Evolutionary conservation across 164 flowering plant genomes (phyloP).

Genomic region (Macadamia tetraphylla): DNA sequence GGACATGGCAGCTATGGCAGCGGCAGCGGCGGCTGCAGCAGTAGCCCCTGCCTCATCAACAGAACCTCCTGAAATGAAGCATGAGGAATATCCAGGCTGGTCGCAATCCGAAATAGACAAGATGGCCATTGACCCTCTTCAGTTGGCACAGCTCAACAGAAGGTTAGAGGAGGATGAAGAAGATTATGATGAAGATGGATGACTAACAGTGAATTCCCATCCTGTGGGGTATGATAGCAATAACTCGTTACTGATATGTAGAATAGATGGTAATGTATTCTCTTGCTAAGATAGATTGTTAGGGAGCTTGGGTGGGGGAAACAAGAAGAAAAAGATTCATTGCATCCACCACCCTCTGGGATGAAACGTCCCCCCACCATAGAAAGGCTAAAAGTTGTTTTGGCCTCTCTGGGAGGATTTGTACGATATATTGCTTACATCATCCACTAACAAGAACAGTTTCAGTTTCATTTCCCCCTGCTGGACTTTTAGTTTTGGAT

Average conservation of each 20-base stretch:
- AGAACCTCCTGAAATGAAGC: constrained; percentile 35
- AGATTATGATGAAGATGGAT: constrained; percentile 87
- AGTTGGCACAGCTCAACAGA: constrained; percentile 49
- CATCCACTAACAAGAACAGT: constrained; percentile 11
- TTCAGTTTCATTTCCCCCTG: background rate
- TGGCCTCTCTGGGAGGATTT: constrained; percentile 10
- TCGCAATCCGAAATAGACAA: constrained; percentile 61
- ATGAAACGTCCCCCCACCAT: constrained; percentile 1
- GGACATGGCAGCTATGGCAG: constrained; percentile 18
- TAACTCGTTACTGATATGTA: background rate
- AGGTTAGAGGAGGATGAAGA: constrained; percentile 80
- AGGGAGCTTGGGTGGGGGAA: constrained; percentile 10
- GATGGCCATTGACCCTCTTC: constrained; percentile 74
- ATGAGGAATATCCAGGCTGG: constrained; percentile 73
- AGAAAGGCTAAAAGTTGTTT: background rate
- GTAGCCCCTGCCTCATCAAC: constrained; percentile 13
- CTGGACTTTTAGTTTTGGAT: too few species aligned
- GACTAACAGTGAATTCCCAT: constrained; percentile 1
- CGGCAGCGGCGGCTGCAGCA: constrained; percentile 7
- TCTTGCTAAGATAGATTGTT: background rate
- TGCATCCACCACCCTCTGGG: background rate
- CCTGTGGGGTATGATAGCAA: background rate
- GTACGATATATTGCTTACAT: constrained; percentile 19
- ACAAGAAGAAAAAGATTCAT: background rate
- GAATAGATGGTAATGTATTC: background rate